A percentile compares a stretch with the other conserved stretches of the same genome.
These are phyloP conservation scores for Aristolochia contorta DNA, from an alignment of 164 flowering plant genomes.

Conservation along the genomic window DNA sequence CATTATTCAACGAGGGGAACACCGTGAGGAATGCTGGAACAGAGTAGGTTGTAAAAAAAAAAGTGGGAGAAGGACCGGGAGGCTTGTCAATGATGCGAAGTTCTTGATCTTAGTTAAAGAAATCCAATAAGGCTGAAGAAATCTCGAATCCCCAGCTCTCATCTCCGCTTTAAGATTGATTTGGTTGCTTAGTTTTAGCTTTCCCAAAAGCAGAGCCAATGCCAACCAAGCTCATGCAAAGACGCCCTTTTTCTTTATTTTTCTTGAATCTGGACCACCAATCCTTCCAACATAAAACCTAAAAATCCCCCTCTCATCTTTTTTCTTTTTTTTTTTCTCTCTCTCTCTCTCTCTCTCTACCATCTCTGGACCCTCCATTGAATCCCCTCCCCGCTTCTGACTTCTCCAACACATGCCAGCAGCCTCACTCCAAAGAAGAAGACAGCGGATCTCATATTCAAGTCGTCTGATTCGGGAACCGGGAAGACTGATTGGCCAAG, in stretches of 20 bases:
- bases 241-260: background rate
- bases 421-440: conserved; percentile 12
- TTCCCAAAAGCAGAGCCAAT: conserved; percentile 45
- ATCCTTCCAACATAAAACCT: background rate
- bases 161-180: conserved; percentile 28
- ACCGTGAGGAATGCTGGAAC: background rate
- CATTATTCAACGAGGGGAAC: background rate
- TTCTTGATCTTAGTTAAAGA: conserved; percentile 19
- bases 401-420: conserved; percentile 22
- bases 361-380: conserved; percentile 1
- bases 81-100: conserved; percentile 15
- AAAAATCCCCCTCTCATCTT: background rate
- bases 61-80: conserved; percentile 1
- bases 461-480: conserved; percentile 8
- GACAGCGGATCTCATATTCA: conserved; percentile 8
- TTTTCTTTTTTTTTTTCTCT: no score
- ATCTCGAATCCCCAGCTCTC: conserved; percentile 37
- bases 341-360: background rate
- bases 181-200: conserved; percentile 29
- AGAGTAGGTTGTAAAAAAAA: background rate
- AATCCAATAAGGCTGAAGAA: conserved; percentile 15
- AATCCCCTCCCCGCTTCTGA: background rate
- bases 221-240: conserved; percentile 31
- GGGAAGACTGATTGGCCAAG: background rate
- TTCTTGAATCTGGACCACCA: conserved; percentile 7